A percentile compares a stretch with the other conserved stretches of the same genome.
Evolutionary conservation across 129 eudicot species (phyloP).

Genomic region (Heracleum sosnowskyi): DNA sequence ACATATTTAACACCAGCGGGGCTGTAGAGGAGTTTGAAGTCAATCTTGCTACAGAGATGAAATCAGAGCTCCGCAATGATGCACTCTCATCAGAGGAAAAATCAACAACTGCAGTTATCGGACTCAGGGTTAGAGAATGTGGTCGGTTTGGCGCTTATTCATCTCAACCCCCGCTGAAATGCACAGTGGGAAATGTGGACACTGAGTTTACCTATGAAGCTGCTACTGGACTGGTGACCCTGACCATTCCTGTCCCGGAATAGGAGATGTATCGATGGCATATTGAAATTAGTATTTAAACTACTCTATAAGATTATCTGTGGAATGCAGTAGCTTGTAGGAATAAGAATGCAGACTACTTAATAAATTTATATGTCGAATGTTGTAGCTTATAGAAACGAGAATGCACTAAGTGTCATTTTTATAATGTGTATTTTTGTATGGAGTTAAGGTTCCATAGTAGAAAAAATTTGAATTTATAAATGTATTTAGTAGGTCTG

Average conservation of each 20-base stretch:
- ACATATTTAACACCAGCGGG: constrained; percentile 67
- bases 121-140: constrained; percentile 57
- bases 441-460: too few relatives aligned
- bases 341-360: too few relatives aligned
- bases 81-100: constrained; percentile 16
- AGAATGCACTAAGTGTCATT: neutral
- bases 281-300: constrained; percentile 48
- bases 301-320: neutral
- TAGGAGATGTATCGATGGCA: constrained; percentile 75
- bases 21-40: constrained; percentile 53
- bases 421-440: too few relatives aligned
- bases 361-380: too few relatives aligned
- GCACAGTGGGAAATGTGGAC: constrained; percentile 35
- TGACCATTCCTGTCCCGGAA: constrained; percentile 38
- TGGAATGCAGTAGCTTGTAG: too few relatives aligned
- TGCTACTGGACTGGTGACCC: constrained; percentile 44
- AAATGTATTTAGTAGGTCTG: too few relatives aligned
- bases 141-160: constrained; percentile 69
- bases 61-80: constrained; percentile 14
- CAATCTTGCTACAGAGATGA: constrained; percentile 15
- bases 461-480: too few relatives aligned
- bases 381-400: neutral
- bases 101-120: constrained; percentile 35
- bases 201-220: constrained; percentile 42
- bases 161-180: constrained; percentile 56